Conservation (phyloP, 805 yeast species). For the Nakazawaea ambrosiae region DNA sequence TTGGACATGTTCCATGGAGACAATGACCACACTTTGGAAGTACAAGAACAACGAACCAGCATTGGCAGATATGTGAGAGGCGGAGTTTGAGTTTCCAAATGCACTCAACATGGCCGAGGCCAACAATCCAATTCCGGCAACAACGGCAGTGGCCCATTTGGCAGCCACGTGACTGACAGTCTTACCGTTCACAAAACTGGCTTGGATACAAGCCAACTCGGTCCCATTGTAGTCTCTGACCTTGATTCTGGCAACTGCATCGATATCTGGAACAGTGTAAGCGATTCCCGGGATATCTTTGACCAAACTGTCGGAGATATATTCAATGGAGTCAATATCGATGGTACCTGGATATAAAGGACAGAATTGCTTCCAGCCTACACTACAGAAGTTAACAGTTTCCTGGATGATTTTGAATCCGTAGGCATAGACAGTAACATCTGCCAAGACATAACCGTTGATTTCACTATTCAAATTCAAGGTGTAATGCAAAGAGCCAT, state of each 20-base stretch:
- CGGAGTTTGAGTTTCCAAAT: slow-evolving; percentile 83
- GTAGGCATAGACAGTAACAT: slow-evolving; percentile 73
- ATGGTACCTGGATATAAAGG: slow-evolving; percentile 80
- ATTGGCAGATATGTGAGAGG: slow-evolving; percentile 83
- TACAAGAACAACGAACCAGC: slow-evolving; percentile 78
- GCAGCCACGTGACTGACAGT: slow-evolving; percentile 76
- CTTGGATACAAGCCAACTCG: slow-evolving; percentile 66
- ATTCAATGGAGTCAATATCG: slow-evolving; percentile 65
- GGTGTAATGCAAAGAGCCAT: slow-evolving; percentile 58
- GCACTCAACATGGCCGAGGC: slow-evolving; percentile 78
- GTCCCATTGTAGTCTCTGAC: slow-evolving; percentile 32
- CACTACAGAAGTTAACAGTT: slow-evolving; percentile 53
- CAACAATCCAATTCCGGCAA: slow-evolving; percentile 82
- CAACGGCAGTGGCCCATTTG: slow-evolving; percentile 90
- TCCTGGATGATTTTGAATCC: slow-evolving; percentile 66
- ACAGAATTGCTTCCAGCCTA: slow-evolving; percentile 82
- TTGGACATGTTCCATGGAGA: slow-evolving; percentile 79
- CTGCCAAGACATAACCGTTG: slow-evolving; percentile 59
- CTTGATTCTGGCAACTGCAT: slow-evolving; percentile 61
- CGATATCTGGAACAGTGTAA: slow-evolving; percentile 79
- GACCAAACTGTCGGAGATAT: slow-evolving; percentile 43
- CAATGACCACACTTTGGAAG: slow-evolving; percentile 82
- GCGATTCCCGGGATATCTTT: slow-evolving; percentile 76
- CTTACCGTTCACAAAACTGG: slow-evolving; percentile 68
- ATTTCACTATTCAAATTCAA: slow-evolving; percentile 66